Percentiles rank a stretch among this genome's conserved stretches.
Conservation (phyloP, 2,329 filamentous ascomycete species). For the Aspergillus brasiliensis region DNA sequence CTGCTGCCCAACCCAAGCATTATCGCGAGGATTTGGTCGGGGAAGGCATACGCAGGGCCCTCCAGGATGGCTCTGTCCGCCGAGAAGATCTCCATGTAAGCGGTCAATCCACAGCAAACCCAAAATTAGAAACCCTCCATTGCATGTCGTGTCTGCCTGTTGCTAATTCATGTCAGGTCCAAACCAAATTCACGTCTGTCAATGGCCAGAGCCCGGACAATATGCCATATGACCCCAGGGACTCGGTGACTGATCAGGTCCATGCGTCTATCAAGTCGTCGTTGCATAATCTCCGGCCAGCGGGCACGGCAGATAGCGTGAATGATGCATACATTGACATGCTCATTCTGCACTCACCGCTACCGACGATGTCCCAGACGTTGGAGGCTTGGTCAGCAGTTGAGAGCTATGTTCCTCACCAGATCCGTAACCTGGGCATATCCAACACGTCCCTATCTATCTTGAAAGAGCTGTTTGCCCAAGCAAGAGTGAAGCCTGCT, state of each 20-base stretch:
- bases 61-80: conserved; percentile 60
- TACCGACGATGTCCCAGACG: conserved; percentile 55
- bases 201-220: conserved; percentile 62
- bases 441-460: conserved; percentile 68
- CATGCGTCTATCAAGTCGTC: conserved; percentile 68
- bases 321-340: conserved; percentile 59
- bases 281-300: conserved; percentile 59
- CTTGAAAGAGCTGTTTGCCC: conserved; percentile 54
- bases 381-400: conserved; percentile 67
- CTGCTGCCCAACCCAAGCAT: conserved; percentile 75
- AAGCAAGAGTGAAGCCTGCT: conserved; percentile 54
- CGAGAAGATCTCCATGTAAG: conserved; percentile 66
- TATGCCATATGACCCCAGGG: conserved; percentile 64
- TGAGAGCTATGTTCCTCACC: conserved; percentile 65
- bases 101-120: not conserved
- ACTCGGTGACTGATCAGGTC: conserved; percentile 65
- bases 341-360: conserved; percentile 61
- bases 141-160: not conserved
- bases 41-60: conserved; percentile 64
- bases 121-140: not conserved
- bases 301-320: conserved; percentile 24
- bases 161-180: conserved; percentile 53
- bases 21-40: conserved; percentile 74
- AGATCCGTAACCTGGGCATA: conserved; percentile 70
- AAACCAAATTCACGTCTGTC: conserved; percentile 79